Evolutionary conservation across 805 yeast genomes (phyloP).

Genomic region (Pichia insulana): DNA sequence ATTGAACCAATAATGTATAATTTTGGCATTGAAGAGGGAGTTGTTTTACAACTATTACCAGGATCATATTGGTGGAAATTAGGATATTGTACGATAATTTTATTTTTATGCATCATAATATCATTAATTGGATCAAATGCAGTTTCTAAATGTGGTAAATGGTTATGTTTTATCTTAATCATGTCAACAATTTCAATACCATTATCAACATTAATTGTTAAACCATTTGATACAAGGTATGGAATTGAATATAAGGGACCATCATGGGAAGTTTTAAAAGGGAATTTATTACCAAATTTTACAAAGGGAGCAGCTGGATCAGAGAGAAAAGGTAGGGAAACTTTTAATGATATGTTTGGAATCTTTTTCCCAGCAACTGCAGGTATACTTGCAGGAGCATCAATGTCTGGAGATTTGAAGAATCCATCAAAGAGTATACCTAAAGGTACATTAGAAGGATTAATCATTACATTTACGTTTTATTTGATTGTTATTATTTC

Average conservation of each 20-base stretch:
- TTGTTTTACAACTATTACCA: constrained; percentile 51
- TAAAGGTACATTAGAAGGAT: constrained; percentile 83
- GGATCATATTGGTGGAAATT: constrained; percentile 57
- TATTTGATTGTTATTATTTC: constrained; percentile 76
- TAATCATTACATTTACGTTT: constrained; percentile 64
- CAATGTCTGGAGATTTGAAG: constrained; percentile 91
- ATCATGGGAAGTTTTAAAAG: constrained; percentile 53
- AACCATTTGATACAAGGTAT: constrained; percentile 51
- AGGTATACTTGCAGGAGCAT: constrained; percentile 97
- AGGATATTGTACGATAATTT: constrained; percentile 58
- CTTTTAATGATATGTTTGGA: constrained; percentile 81
- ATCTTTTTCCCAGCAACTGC: constrained; percentile 98
- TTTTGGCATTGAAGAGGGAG: constrained; percentile 57
- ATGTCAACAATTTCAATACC: constrained; percentile 78
- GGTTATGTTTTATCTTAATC: constrained; percentile 58
- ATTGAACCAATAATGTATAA: constrained; percentile 83
- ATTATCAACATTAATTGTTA: constrained; percentile 55
- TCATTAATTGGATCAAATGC: constrained; percentile 74
- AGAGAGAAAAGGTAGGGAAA: constrained; percentile 50
- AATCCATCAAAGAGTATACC: constrained; percentile 89
- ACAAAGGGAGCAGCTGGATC: constrained; percentile 94
- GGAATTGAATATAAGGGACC: constrained; percentile 60
- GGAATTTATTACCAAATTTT: constrained; percentile 69
- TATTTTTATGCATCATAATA: constrained; percentile 63
- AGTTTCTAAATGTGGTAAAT: constrained; percentile 75